Evolutionary conservation across 2,329 filamentous ascomycete species (phyloP), one percentile per base, ranked within the genome.

Genomic region (Ophiostoma sp.): DNA sequence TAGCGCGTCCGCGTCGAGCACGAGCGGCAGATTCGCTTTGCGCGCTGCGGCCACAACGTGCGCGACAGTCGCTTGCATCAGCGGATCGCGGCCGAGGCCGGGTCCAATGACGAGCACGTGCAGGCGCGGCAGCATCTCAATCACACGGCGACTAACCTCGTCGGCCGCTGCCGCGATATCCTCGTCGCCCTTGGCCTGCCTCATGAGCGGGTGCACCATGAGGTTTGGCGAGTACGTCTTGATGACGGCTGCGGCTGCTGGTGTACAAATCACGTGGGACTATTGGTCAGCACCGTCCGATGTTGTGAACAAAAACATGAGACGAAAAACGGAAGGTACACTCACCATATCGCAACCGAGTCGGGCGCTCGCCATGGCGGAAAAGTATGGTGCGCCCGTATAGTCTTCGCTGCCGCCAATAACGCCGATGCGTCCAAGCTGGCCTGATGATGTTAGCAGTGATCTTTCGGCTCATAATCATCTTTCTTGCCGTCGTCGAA

Each of bases 151-250:
- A 8, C 91, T 86, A 64, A 97, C 83, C 67, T 81, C 76, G 12
- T 81, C 82, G 1, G 89, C 83, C 72, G 86, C 83, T 12, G 81
- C 81, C 68, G 89, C 85, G 36, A 79, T 75, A 49, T 75, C 74
- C 14, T 63, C 65, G 27, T 3, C 40, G 3, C 47, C 52, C 18
- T 55, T 41, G 27, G 41, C 86, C 78, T 95, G 92, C 42, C 92
- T 90, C 87, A 99, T 94, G 73, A 97, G 86, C 0, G 95, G 95
- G 78, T 98, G 95, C 11, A 99, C 95, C 94, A 99, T 99, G 41
- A 99, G 84, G 77, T 98, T 97, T 2, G 95, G 95, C 27, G 93
- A 97, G 81, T 98, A 99, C 4, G 92, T 92, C 82, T 99, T 99
- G 80, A 99, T 97, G 49, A 97, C 93, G 75, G 87, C 84, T 64